These are phyloP conservation scores for Sporothrix luriei DNA, from an alignment of 2,329 filamentous ascomycete genomes.

Conservation along the genomic window DNA sequence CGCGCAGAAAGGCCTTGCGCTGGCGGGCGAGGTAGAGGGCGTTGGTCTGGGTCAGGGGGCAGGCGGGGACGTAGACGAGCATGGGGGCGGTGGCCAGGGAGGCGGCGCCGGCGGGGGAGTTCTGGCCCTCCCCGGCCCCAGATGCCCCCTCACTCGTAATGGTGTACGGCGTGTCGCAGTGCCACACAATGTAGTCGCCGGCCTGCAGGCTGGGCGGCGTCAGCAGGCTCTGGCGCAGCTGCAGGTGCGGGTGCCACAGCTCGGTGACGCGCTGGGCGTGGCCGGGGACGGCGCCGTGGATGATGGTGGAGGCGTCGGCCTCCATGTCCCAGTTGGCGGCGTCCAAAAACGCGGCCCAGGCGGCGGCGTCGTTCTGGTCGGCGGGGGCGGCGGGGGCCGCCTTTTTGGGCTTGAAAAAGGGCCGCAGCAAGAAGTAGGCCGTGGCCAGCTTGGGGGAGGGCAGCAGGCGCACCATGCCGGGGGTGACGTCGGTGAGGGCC, in stretches of 20 bases:
- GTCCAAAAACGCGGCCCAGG: conserved; percentile 57
- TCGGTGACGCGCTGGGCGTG: conserved; percentile 62
- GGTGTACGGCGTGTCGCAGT: conserved; percentile 60
- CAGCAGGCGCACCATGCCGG: conserved; percentile 52
- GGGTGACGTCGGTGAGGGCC: conserved; percentile 55
- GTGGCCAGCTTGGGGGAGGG: conserved; percentile 54
- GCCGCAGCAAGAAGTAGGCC: conserved; percentile 54
- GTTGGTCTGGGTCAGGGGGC: conserved; percentile 60
- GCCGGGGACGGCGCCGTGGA: conserved; percentile 61
- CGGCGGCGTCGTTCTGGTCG: not conserved
- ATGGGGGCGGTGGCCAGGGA: conserved; percentile 47
- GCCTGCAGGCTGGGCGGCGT: conserved; percentile 58
- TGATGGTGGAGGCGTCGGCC: conserved; percentile 56
- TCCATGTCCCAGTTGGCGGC: conserved; percentile 51
- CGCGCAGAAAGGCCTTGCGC: conserved; percentile 59
- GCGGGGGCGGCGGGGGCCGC: too few relatives aligned
- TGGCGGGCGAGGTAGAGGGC: conserved; percentile 60
- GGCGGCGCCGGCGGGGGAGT: not conserved
- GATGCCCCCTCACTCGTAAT: conserved; percentile 58
- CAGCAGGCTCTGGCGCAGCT: conserved; percentile 56
- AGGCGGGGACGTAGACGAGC: conserved; percentile 59
- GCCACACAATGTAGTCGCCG: conserved; percentile 63
- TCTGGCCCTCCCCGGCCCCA: too few relatives aligned
- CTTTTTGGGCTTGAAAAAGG: conserved; percentile 55
- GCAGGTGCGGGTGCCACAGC: conserved; percentile 60